Evolutionary conservation across 768 basidiomycete genomes (phyloP).

Genomic region (Gelatoporia subvermispora): DNA sequence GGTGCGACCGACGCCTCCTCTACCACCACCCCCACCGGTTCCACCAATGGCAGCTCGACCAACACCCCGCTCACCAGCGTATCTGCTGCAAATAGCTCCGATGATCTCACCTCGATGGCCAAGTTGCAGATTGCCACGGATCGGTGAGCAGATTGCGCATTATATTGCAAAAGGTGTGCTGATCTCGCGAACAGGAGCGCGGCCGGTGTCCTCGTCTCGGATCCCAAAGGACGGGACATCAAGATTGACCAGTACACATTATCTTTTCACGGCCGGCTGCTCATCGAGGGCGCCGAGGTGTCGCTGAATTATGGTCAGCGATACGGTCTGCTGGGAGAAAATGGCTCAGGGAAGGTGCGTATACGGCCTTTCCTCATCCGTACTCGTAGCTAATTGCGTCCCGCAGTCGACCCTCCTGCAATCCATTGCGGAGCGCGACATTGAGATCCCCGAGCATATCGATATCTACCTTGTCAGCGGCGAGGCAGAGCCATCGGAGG

Average conservation of each 20-base stretch:
- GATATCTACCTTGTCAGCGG: conserved; percentile 97
- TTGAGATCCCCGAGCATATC: conserved; percentile 90
- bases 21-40: conserved; percentile 60
- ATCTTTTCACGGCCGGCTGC: conserved; percentile 92
- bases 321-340: conserved; percentile 95
- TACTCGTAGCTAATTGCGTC: not conserved
- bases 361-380: conserved; percentile 1
- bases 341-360: conserved; percentile 95
- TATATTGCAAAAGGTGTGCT: not conserved
- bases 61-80: conserved; percentile 82
- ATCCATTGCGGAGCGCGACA: conserved; percentile 93
- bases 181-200: conserved; percentile 56
- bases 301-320: conserved; percentile 86
- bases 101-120: conserved; percentile 82
- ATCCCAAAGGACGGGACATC: conserved; percentile 90
- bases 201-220: conserved; percentile 88
- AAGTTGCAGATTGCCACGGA: conserved; percentile 89
- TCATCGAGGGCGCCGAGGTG: conserved; percentile 67
- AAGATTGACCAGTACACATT: conserved; percentile 95
- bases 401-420: conserved; percentile 89
- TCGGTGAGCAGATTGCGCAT: conserved; percentile 44
- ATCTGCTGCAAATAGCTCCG: conserved; percentile 74
- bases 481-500: conserved; percentile 91
- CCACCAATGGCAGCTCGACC: conserved; percentile 53
- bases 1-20: conserved; percentile 38